Base-by-base conservation (phyloP, 192 early-diverging fungal genomes). In the Coemansia sp. region DNA sequence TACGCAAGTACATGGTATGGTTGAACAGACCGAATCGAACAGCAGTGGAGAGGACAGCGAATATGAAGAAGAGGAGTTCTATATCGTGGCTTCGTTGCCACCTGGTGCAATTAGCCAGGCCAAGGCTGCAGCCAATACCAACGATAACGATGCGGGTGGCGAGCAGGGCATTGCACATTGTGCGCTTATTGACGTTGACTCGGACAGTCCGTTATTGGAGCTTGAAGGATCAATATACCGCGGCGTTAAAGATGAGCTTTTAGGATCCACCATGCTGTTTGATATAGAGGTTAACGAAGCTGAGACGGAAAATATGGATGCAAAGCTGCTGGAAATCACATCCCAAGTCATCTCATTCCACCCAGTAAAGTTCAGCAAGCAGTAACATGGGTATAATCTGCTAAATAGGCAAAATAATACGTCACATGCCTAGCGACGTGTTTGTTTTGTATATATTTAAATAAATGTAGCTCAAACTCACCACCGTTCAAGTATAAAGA, bases 181-280 rank as follows among this genome's bases (percentile, higher is more conserved):
- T 42, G 70, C 76, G 36, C 21, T 79, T 2, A 62, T 79, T n/a
- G 76, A 72, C 25, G 31, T 73, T 14, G 76, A 70, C 31, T 62
- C 76, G 5, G 67, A 73, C 10, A 59, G 52, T 3, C 76, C 76
- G 17, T 42, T 79, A 48, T 57, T 79, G 4, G 76, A 79, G 53
- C 57, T 79, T 21, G 76, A 79, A 20, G 76, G 76, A 8, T 11
- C 25, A 5, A 79, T 79, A 9, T 73, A 64, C 57, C 63, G 58
- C 22, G 76, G 76, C 9, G 19, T 9, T 0, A 58, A 37, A 10
- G 76, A 79, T 31, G 76, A 79, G 64, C 42, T 79, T 7, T 61
- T 79, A 10, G 76, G 76, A 5, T 69, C 76, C 14, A 59, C 40
- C 52, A 31, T 79, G 64, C 1, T 79, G 25, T 79, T 79, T 58